Conservation (phyloP, 495 filamentous ascomycete species). For the Articulospora tetracladia region DNA sequence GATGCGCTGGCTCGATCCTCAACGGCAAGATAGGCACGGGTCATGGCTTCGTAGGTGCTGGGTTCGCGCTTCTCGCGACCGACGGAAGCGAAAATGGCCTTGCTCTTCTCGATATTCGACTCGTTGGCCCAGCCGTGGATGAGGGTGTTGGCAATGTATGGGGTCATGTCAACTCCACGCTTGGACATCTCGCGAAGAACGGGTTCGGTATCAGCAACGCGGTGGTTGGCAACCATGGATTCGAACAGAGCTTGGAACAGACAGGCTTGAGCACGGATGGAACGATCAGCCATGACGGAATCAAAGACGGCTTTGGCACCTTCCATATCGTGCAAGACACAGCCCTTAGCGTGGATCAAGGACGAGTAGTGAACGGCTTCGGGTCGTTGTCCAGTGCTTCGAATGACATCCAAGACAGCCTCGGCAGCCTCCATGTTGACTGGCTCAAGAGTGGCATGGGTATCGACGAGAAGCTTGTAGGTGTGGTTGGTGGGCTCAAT, state of each 20-base stretch:
- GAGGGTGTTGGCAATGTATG: slow-evolving; percentile 98
- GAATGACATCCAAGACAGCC: slow-evolving; percentile 74
- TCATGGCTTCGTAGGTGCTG: slow-evolving; percentile 99
- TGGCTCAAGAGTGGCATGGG: slow-evolving; percentile 90
- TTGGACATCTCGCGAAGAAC: slow-evolving; percentile 70
- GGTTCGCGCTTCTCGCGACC: slow-evolving; percentile 78
- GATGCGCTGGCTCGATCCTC: slow-evolving; percentile 74
- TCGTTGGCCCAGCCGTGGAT: slow-evolving; percentile 95
- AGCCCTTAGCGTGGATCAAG: slow-evolving; percentile 93
- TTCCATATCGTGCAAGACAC: slow-evolving; percentile 84
- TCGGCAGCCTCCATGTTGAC: slow-evolving; percentile 90
- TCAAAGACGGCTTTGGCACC: slow-evolving; percentile 82
- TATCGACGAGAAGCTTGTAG: slow-evolving; percentile 96
- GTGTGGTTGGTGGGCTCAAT: slow-evolving; percentile 94
- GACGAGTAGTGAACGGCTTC: slow-evolving; percentile 95
- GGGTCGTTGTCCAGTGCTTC: slow-evolving; percentile 64
- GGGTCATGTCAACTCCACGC: slow-evolving; percentile 77
- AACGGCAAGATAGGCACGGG: slow-evolving; percentile 80
- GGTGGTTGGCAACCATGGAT: slow-evolving; percentile 91
- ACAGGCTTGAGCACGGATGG: slow-evolving; percentile 70
- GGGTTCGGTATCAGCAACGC: slow-evolving; percentile 68
- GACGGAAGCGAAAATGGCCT: slow-evolving; percentile 72
- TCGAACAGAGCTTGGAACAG: slow-evolving; percentile 96
- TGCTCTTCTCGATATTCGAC: slow-evolving; percentile 74
- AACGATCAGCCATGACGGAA: slow-evolving; percentile 59